Base-by-base conservation (phyloP, 306 rosid species). In the Cicer chorassanicum region DNA sequence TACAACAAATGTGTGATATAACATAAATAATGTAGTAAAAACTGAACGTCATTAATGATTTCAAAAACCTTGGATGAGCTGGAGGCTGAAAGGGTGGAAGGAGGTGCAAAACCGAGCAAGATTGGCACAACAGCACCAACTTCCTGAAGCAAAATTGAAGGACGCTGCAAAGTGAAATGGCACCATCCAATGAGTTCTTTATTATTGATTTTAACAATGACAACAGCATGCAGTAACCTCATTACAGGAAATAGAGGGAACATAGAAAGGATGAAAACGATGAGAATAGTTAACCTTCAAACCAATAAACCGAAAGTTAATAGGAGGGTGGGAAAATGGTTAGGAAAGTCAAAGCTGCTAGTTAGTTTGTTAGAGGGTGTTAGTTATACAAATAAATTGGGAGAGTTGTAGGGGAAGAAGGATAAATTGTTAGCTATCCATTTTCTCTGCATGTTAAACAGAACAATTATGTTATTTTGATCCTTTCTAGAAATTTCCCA, bases 41-140 rank as follows among this genome's bases (percentile, higher is more conserved):
- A 60, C 19, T 61, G 15, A 57, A 21, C 6, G 24, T 54, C 75
- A 43, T 11, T 74, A 45, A 48, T 64, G 70, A 67, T 54, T 72
- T 65, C 54, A 79, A 79, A 65, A 68, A 94, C 99, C 96, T 95
- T 90, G 81, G 96, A 80, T 72, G 99, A 89, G 71, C 93, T 82
- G 60, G 90, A 77, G 14, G 87, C 87, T 15, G 97, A 86, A 74
- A 95, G 88, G 36, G 87, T 72, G 40, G 87, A 65, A 78, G 95
- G 81, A 9, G 99, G 99, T 11, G 88, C 87, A 82, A 89, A 85
- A 49, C 99, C 99, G 83, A 95, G 99, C 88, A 95, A 84, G 75
- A 95, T 72, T 4, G 98, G 87, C 57, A 90, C 92, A 8, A 86
- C 88, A 66, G 99, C 96, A 56, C 92, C 89, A 74, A 89, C 86